phyloP scores from a whole-genome alignment of 2,329 filamentous ascomycete genomes.

The Dothideomycetes sp. region DNA sequence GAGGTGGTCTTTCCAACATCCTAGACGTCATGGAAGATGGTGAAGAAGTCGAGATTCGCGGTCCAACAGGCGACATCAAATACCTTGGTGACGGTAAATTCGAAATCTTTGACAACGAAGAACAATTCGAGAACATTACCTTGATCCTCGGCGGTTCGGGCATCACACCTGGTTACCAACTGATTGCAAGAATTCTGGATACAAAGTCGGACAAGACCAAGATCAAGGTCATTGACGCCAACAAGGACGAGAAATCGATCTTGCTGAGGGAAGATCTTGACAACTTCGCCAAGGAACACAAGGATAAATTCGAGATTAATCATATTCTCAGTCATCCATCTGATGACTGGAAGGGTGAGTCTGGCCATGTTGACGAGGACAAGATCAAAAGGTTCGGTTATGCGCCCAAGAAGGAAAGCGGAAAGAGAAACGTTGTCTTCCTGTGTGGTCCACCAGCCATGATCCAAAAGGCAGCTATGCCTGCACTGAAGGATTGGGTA shows the following conservation, averaged over 20 bases:
- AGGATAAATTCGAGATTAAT: slow-evolving; percentile 35
- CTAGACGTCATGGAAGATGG: slow-evolving; percentile 42
- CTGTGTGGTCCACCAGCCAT: slow-evolving; percentile 43
- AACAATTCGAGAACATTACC: slow-evolving; percentile 36
- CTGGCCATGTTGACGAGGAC: slow-evolving; percentile 36
- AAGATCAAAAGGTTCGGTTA: slow-evolving; percentile 36
- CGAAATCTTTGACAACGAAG: slow-evolving; percentile 33
- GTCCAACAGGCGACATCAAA: slow-evolving; percentile 42
- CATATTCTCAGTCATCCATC: slow-evolving; percentile 40
- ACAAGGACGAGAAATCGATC: slow-evolving; percentile 41
- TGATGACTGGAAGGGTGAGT: slow-evolving; percentile 38
- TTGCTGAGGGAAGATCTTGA: slow-evolving; percentile 37
- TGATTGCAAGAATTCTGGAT: slow-evolving; percentile 37
- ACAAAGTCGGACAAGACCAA: slow-evolving; percentile 29
- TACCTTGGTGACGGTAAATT: slow-evolving; percentile 42
- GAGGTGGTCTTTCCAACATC: slow-evolving; percentile 46
- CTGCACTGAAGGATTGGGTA: slow-evolving; percentile 33
- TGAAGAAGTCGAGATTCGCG: slow-evolving; percentile 43
- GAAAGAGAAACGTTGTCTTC: slow-evolving; percentile 31
- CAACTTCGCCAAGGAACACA: slow-evolving; percentile 29
- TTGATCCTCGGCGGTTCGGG: slow-evolving; percentile 44
- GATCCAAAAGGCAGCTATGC: slow-evolving; percentile 45
- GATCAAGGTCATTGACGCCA: slow-evolving; percentile 40
- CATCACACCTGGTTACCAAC: slow-evolving; percentile 44
- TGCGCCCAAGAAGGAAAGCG: slow-evolving; percentile 28